phyloP scores from a whole-genome alignment of 2,329 filamentous ascomycete species.

The Penicillium aurantiogriseum region DNA sequence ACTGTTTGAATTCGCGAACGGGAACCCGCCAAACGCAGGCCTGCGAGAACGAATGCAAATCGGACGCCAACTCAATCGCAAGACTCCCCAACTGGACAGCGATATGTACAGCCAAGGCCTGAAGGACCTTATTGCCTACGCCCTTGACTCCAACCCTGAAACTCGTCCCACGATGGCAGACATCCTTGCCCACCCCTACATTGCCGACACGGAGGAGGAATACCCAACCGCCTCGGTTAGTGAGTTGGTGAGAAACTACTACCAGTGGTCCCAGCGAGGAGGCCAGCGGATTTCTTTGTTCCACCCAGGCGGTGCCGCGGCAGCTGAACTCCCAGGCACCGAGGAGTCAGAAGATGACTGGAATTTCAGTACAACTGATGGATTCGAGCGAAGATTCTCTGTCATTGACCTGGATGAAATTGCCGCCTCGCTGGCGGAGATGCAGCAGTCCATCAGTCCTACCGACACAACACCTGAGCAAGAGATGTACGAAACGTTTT shows the following conservation, averaged over 20 bases:
- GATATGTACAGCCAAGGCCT: constrained; percentile 46
- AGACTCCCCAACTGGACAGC: constrained; percentile 43
- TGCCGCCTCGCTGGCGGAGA: constrained; percentile 46
- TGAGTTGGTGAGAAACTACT: constrained; percentile 49
- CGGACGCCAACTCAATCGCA: constrained; percentile 45
- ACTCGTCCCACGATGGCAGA: constrained; percentile 49
- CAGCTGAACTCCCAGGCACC: constrained; percentile 51
- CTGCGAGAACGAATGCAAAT: constrained; percentile 49
- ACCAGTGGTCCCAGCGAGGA: constrained; percentile 50
- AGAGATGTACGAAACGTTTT: constrained; percentile 30
- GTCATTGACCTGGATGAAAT: constrained; percentile 48
- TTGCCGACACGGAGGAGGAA: constrained; percentile 42
- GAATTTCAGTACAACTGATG: constrained; percentile 65
- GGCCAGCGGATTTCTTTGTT: constrained; percentile 57
- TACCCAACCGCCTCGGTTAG: constrained; percentile 47
- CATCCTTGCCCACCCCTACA: constrained; percentile 47
- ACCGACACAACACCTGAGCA: constrained; percentile 24
- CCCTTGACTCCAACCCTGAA: constrained; percentile 44
- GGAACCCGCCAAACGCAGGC: constrained; percentile 50
- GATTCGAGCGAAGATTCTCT: constrained; percentile 56
- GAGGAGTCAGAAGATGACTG: constrained; percentile 55
- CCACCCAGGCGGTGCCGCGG: constrained; percentile 57
- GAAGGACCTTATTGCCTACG: constrained; percentile 46
- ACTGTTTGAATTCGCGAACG: constrained; percentile 50
- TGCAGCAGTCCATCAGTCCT: constrained; percentile 44